Evolutionary conservation across 2,329 filamentous ascomycete genomes (phyloP).

Genomic region (Pseudogymnoascus sp.): DNA sequence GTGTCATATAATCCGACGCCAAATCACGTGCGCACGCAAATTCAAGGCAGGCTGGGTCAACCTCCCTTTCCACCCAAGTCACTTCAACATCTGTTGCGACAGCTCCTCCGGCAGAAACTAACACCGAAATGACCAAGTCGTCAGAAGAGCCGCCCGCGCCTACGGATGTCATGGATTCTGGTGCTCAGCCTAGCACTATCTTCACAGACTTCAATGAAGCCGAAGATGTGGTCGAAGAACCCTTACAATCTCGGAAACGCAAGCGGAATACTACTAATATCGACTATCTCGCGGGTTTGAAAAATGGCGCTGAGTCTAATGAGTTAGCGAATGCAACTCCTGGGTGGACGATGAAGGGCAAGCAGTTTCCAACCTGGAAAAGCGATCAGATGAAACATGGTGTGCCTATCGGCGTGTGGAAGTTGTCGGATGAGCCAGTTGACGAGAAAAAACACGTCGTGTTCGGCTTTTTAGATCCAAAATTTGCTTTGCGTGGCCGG

Average conservation of each 20-base stretch:
- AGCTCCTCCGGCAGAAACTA: background rate
- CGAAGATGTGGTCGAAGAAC: conserved; percentile 31
- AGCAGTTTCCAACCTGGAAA: conserved; percentile 10
- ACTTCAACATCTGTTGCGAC: background rate
- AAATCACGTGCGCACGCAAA: too few species aligned
- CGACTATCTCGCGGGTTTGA: background rate
- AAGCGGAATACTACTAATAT: conserved; percentile 46
- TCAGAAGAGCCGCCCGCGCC: background rate
- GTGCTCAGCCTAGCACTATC: conserved; percentile 9
- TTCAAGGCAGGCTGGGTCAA: too few species aligned
- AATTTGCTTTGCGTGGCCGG: conserved; percentile 53
- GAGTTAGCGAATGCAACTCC: background rate
- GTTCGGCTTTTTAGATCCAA: conserved; percentile 55
- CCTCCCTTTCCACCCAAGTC: too few species aligned
- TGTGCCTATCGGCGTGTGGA: conserved; percentile 50
- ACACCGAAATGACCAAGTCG: background rate
- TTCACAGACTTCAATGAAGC: conserved; percentile 17
- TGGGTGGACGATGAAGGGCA: background rate
- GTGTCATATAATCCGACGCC: too few species aligned
- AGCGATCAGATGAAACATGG: conserved; percentile 20
- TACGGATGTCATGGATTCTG: background rate
- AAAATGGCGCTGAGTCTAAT: background rate
- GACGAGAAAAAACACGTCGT: conserved; percentile 49
- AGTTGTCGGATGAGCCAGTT: conserved; percentile 47
- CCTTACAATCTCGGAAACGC: conserved; percentile 45